Evolutionary conservation across 177 flowering plant genomes (phyloP), one percentile per base, ranked within the genome.

Genomic region (Vitis hybrid): DNA sequence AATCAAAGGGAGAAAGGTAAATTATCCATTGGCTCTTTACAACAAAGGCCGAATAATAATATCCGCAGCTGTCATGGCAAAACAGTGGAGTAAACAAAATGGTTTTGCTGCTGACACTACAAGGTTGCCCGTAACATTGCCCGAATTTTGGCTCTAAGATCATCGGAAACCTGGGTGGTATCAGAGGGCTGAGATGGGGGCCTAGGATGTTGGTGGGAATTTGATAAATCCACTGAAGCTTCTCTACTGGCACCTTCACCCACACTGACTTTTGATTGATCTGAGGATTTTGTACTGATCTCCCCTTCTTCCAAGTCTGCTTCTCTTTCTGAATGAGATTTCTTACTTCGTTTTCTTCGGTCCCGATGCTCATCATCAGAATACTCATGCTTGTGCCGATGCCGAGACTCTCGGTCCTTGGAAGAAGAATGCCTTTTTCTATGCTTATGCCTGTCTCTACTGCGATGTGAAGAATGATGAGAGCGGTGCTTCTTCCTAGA

Each of bases 51-150:
- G 12, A 55, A 55, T 14, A 55, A 5, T 55, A 15, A 18, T 45
- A 40, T 17, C 52, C 17, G 18, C 21, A 15, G 13, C 7, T 5
- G 17, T 17, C n/a, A 45, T 21, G 40, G 7, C 49, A n/a, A 66
- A 15, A 67, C 32, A 45, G 10, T 2, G 8, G 52, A 40, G 49
- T 30, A 30, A 30, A 30, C 32, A 30, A 30, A 30, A 30, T 30
- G 5, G 32, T 30, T 30, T 30, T 30, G 32, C 32, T 4, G 32
- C 21, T 26, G 13, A 1, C 14, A n/a, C 80, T 78, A 89, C 82
- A 91, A 52, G 72, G 86, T 91, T 14, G 90, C 91, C 85, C 87
- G 70, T 80, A 91, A 73, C 97, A 94, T 92, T 56, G 97, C 99
- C 21, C 97, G 83, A 45, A 94, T 80, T 75, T 94, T 94, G 67